phyloP scores from a whole-genome alignment of 2,329 filamentous ascomycete species.

The Aureobasidium vineae region DNA sequence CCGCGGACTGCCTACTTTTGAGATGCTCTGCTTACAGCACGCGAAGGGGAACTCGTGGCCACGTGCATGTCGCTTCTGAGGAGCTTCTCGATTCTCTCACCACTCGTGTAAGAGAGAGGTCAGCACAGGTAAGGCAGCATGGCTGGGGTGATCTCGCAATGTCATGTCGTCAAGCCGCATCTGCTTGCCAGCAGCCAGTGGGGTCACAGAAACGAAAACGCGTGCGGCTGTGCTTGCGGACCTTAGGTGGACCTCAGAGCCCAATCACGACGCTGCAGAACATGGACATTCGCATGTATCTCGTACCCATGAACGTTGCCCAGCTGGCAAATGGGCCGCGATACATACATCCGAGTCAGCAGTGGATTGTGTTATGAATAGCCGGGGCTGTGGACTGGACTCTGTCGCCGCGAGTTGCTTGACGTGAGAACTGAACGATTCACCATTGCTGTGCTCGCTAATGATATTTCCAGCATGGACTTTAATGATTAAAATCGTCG shows the following conservation, averaged over 20 bases:
- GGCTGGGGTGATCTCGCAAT: neutral
- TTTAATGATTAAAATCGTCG: neutral
- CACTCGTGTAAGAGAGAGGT: neutral
- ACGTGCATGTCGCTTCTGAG: neutral
- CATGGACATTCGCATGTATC: neutral
- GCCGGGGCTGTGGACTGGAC: neutral
- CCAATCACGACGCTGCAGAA: neutral
- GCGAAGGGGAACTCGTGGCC: neutral
- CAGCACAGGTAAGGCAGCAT: neutral
- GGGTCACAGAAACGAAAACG: neutral
- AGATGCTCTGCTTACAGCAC: neutral
- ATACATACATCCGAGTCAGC: neutral
- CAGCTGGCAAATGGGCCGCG: neutral
- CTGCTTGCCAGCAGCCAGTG: neutral
- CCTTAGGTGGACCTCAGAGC: neutral
- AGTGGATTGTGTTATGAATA: neutral
- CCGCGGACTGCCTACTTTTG: neutral
- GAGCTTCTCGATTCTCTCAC: neutral
- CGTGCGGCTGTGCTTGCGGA: slow-evolving; percentile 10
- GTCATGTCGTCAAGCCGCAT: slow-evolving; percentile 20
- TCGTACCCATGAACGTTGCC: slow-evolving; percentile 2
- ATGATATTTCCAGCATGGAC: neutral
- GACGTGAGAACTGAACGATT: neutral
- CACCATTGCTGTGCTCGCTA: neutral
- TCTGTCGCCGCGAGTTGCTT: neutral